Evolutionary conservation across 2,329 filamentous ascomycete species (phyloP), one percentile per base, ranked within the genome.

Genomic region (Hymenoscyphus scutula): DNA sequence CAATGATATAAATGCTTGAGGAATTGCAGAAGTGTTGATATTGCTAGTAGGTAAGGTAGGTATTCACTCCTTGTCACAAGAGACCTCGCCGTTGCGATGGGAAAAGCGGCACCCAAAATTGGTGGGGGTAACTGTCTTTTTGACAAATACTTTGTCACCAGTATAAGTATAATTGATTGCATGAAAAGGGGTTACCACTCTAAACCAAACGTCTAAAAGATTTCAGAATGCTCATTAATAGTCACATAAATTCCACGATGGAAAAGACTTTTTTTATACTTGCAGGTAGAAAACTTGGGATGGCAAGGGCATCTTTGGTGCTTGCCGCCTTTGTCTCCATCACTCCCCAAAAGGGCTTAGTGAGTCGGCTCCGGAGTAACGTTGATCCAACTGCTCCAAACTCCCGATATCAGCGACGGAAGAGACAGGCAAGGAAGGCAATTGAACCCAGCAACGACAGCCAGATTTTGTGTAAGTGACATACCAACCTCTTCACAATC

Each of bases 381-480:
- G 32, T 13, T 37, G 32, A 37, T 37, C 32, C 32, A 13, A 11
- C 10, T 11, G 13, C 32, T 37, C 32, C 32, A 13, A 11, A 37
- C 32, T 37, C 32, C 32, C 32, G 11, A 37, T 13, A 13, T 15
- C 32, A 11, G 32, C 11, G 32, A 37, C 32, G 15, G 32, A n/a
- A n/a, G n/a, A n/a, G n/a, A n/a, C n/a, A n/a, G n/a, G n/a, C n/a
- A n/a, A n/a, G n/a, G n/a, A n/a, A n/a, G 34, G 17, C 34, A 37
- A 51, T 51, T 51, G n/a, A 51, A 51, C 25, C 45, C n/a, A 51
- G 45, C 25, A 51, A 51, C 45, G 25, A 51, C 45, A 25, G 45
- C 45, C 45, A 51, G 23, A 23, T 23, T 13, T 23, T n/a, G n/a
- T 25, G 45, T 51, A 51, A 51, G 45, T 19, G 1, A 27, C 3